Conservation (phyloP, 257 asterid genomes). For the Lantana camara region DNA sequence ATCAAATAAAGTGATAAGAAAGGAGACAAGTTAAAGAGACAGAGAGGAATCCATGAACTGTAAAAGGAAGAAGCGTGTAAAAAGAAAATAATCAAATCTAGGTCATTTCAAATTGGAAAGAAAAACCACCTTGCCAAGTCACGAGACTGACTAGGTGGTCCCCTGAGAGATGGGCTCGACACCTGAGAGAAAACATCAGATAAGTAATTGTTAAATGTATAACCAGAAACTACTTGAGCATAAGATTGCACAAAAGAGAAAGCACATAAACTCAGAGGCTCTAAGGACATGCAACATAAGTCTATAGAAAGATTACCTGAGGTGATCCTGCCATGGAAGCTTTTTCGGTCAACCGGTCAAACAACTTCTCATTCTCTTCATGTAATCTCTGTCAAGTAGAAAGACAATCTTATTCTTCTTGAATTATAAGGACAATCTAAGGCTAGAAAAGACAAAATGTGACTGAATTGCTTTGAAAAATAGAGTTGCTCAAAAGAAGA, state of each 20-base stretch:
- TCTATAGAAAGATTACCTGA: slow-evolving; percentile 53
- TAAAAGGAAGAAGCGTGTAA: not conserved
- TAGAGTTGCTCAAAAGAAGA: slow-evolving; percentile 16
- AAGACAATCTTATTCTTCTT: slow-evolving; percentile 10
- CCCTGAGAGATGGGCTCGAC: slow-evolving; percentile 67
- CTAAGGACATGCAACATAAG: slow-evolving; percentile 9
- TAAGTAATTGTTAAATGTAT: slow-evolving; percentile 21
- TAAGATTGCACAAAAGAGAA: slow-evolving; percentile 25
- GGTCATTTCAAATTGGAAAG: slow-evolving; percentile 25
- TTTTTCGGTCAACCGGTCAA: slow-evolving; percentile 91
- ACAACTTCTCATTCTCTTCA: slow-evolving; percentile 96
- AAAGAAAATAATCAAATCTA: not conserved
- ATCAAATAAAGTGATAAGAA: slow-evolving; percentile 6
- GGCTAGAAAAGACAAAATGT: slow-evolving; percentile 19
- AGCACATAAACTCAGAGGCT: slow-evolving; percentile 16
- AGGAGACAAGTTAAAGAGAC: not conserved
- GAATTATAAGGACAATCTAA: slow-evolving; percentile 11
- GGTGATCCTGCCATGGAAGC: slow-evolving; percentile 77
- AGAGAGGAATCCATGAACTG: slow-evolving; percentile 4
- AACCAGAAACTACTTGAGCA: slow-evolving; percentile 27
- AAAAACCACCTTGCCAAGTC: slow-evolving; percentile 67
- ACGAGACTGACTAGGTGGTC: slow-evolving; percentile 51
- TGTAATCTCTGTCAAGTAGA: slow-evolving; percentile 77
- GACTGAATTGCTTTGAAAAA: slow-evolving; percentile 12
- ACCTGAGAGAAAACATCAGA: slow-evolving; percentile 50